Base-by-base conservation (phyloP, 306 rosid species). In the Dalbergia cochinchinensis region DNA sequence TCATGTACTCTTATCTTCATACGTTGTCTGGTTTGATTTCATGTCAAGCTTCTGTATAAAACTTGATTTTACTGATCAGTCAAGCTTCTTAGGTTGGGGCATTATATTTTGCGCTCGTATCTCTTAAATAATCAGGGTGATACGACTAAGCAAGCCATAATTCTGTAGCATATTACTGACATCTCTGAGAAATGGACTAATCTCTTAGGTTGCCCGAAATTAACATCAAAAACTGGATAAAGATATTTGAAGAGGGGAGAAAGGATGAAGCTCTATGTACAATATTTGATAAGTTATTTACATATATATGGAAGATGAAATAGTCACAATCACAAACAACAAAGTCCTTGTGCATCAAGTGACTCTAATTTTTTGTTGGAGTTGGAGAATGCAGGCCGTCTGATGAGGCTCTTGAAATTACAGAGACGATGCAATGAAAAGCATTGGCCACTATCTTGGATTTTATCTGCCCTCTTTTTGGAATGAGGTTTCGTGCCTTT, bases 391-490 rank as follows among this genome's bases (percentile, higher is more conserved):
- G 68, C 37, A n/a, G 20, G 48, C 6, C 34, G 11, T 31, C 2
- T 65, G 41, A 39, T 0, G 62, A 68, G 51, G 39, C 64, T 45
- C 47, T 35, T 8, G 42, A 62, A 62, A 80, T n/a, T 14, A 80
- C 48, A 39, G 67, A 71, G 31, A 45, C n/a, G 2, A 71, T 80
- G 59, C 19, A 71, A 51, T 53, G 73, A 71, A 80, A 63, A 39
- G 26, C 83, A 22, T 3, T 62, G 34, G 34, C 58, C 6, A 48
- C 78, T 73, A 83, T 83, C 80, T 78, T 83, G 8, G 78, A 66
- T 73, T 83, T 78, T 7, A 83, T 83, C 69, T 83, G 80, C 10
- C 83, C 86, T 67, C 86, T 73, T 69, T 33, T 83, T 0, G 83
- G 78, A 67, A 42, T n/a, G 45, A 47, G 77, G 34, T 15, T 26